Evolutionary conservation across 1,284 basidiomycete species (phyloP).

Genomic region (Pseudozyma thailandica): DNA sequence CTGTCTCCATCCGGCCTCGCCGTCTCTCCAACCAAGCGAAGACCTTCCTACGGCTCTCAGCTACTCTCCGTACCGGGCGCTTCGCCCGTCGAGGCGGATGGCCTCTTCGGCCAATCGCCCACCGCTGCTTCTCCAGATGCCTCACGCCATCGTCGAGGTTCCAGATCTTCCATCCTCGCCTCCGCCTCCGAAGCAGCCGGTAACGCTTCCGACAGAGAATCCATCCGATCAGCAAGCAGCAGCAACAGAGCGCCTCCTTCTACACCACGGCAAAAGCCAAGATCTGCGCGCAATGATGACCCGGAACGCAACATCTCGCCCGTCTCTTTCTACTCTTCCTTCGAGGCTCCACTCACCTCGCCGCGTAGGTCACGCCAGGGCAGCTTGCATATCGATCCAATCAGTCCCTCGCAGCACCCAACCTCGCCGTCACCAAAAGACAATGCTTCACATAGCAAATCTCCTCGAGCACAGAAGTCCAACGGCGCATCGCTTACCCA

Average conservation of each 20-base stretch:
- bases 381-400: constrained; percentile 15
- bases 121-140: constrained; percentile 12
- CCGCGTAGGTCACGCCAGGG: constrained; percentile 25
- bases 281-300: constrained; percentile 16
- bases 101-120: constrained; percentile 9
- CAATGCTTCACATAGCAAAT: constrained; percentile 1
- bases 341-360: constrained; percentile 21
- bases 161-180: constrained; percentile 41
- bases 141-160: constrained; percentile 34
- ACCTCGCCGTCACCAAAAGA: constrained; percentile 1
- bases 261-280: constrained; percentile 18
- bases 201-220: constrained; percentile 23
- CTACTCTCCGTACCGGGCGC: constrained; percentile 31
- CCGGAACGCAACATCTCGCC: constrained; percentile 25
- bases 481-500: not conserved
- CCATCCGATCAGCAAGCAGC: constrained; percentile 32
- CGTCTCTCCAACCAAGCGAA: constrained; percentile 11
- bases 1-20: constrained; percentile 17
- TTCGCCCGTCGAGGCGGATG: constrained; percentile 11
- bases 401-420: not conserved
- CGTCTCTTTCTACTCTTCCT: constrained; percentile 39
- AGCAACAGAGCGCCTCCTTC: constrained; percentile 25
- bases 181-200: constrained; percentile 29
- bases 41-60: constrained; percentile 18
- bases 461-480: not conserved